Base-by-base conservation (phyloP, 1,139 yeast species). In the Scheffersomyces segobiensis region DNA sequence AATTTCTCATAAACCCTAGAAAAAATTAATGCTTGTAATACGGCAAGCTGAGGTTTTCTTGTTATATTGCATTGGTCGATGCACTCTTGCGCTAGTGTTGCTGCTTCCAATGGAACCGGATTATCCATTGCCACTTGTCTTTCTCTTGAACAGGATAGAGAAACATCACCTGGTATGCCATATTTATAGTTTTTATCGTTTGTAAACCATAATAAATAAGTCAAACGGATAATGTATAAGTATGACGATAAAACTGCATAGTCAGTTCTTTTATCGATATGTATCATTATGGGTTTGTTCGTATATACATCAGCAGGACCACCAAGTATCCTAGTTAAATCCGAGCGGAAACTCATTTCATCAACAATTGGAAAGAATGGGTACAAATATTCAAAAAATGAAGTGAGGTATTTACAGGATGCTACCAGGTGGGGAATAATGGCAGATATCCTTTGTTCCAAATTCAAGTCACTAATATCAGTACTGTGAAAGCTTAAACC, bases 1-100 rank as follows among this genome's bases (percentile, higher is more conserved):
- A 66, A 66, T 8, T 63, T 62, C 19, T 67, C 68, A 57, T 75
- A 75, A 2, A 71, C 60, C 46, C 76, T 67, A 20, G 66, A 57
- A 53, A 71, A 58, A 12, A 67, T 53, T 2, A 63, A 62, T 20
- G 68, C 67, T 52, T 69, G 73, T 18, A 68, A 60, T 3, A 63
- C 66, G 6, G 55, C 54, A 14, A 69, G 39, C n/a, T 63, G 62
- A 54, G 56, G 66, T 53, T 54, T 62, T 49, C 50, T 56, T 50
- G 57, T 56, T 50, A 51, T 58, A 14, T 64, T 59, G 46, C 59
- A 62, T 20, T 59, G 61, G 49, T 47, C 53, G 18, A 68, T 55
- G 52, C 71, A 67, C 51, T 60, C 61, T 22, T 66, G 65, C 12
- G 70, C 65, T n/a, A 68, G 58, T 1, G 57, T 59, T 1, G 63